Evolutionary conservation across 495 filamentous ascomycete genomes (phyloP), one percentile per base, ranked within the genome.

Genomic region (Cladorrhinum samala): DNA sequence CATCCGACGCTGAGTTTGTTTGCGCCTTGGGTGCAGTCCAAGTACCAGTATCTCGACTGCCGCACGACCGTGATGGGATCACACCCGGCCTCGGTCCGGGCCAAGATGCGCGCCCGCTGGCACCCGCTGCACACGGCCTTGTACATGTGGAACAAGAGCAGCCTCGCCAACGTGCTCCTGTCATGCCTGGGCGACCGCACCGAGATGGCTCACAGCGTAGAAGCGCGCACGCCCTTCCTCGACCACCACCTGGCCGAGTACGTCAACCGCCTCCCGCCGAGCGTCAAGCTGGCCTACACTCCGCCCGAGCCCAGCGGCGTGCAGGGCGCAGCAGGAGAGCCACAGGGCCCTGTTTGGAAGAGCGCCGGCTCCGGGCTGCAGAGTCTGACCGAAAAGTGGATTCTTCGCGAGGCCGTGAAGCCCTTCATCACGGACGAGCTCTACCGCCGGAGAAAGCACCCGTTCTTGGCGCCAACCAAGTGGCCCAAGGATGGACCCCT

Each of bases 351-450:
- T 37, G 17, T 9, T 27, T 42, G 21, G 38, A 23, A 16, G 2
- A 16, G 11, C 18, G 47, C 17, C 25, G 20, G 19, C 14, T 24
- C 37, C 37, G 38, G 33, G 24, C 9, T 23, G 13, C 7, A 40
- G 18, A 2, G 14, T 0, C 67, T 75, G 36, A 53, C 56, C 6
- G 75, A 78, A 57, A 79, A 79, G 48, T 76, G 72, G 61, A 73
- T 80, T 46, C 66, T 80, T 19, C 69, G 74, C 2, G 70, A 79
- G 47, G 78, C 78, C 0, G 63, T 55, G 37, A 67, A 63, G 53
- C 76, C 76, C 1, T 79, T 72, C 52, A 63, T 81, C 49, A 79
- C 77, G 0, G 58, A 74, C 19, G 76, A 81, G 59, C 54, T 80
- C 8, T 77, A 76, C 51, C 59, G 63, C 20, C 56, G 74, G 13